These are phyloP conservation scores for Camellia oleifera DNA, from an alignment of 179 eudicot species.

Conservation along the genomic window DNA sequence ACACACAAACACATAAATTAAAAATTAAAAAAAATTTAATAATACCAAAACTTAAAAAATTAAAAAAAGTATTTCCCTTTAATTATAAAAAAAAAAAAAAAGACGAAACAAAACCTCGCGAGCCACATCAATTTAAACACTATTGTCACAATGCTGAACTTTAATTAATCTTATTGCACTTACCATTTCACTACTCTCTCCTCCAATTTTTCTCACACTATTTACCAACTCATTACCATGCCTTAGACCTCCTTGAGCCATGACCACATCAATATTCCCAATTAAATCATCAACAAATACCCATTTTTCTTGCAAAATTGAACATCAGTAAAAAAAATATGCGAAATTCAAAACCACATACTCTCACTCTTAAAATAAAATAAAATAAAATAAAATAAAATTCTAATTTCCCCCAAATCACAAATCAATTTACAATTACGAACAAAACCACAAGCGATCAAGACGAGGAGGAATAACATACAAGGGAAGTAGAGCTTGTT, in stretches of 20 bases:
- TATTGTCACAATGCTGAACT: not conserved
- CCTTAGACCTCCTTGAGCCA: not conserved
- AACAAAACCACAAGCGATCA: not conserved
- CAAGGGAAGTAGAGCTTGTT: constrained; percentile 75
- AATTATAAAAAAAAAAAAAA: not conserved
- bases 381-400: not conserved
- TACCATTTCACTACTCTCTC: not conserved
- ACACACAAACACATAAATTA: not conserved
- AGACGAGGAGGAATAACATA: constrained; percentile 16
- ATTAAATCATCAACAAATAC: constrained; percentile 3
- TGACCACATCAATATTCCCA: not conserved
- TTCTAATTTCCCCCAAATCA: not conserved
- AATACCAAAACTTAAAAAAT: not conserved
- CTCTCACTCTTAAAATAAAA: not conserved
- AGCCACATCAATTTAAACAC: not conserved
- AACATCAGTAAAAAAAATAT: not conserved
- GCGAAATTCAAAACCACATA: not conserved
- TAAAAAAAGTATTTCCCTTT: not conserved
- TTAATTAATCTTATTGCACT: not conserved
- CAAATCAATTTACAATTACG: not conserved
- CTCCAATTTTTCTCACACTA: not conserved
- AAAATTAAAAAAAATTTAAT: too few species aligned
- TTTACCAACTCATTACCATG: not conserved
- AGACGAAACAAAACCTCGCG: not conserved
- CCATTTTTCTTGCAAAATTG: not conserved